These are phyloP conservation scores for Colletotrichum paranaense DNA, from an alignment of 2,329 filamentous ascomycete genomes.

Conservation along the genomic window DNA sequence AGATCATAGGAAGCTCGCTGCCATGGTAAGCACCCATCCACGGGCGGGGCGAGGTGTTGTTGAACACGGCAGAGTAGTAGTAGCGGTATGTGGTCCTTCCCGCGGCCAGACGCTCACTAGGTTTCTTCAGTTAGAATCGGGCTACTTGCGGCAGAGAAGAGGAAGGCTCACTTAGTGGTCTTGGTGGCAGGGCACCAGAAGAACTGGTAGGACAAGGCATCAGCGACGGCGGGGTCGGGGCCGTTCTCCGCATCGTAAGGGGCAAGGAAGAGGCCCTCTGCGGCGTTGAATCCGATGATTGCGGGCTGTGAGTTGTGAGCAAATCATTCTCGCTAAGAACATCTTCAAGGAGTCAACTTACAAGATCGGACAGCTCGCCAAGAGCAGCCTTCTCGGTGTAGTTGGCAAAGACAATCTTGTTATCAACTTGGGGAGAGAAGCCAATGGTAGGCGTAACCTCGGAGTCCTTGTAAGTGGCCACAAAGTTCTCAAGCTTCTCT, in stretches of 20 bases:
- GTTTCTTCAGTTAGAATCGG: neutral
- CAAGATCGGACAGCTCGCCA: conserved; percentile 26
- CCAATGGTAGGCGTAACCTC: conserved; percentile 41
- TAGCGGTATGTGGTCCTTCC: conserved; percentile 41
- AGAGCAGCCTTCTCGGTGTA: conserved; percentile 41
- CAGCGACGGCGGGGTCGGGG: conserved; percentile 12
- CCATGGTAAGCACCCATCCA: conserved; percentile 45
- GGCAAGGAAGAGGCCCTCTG: conserved; percentile 30
- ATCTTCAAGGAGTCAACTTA: neutral
- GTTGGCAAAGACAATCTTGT: conserved; percentile 46
- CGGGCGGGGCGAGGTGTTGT: conserved; percentile 40
- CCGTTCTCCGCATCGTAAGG: conserved; percentile 26
- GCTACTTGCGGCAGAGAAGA: rapidly evolving
- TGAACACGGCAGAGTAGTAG: conserved; percentile 44
- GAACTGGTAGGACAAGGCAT: conserved; percentile 24
- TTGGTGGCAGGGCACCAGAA: conserved; percentile 32
- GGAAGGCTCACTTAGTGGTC: conserved; percentile 25
- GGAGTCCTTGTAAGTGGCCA: conserved; percentile 42
- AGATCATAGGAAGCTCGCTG: conserved; percentile 47
- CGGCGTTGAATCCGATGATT: conserved; percentile 31
- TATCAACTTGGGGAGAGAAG: conserved; percentile 46
- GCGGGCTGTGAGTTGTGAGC: conserved; percentile 10
- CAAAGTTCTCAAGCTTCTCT: conserved; percentile 46
- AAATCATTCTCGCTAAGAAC: neutral
- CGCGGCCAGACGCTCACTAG: conserved; percentile 22